Conservation (phyloP, 2,329 filamentous ascomycete species). For the Chaetomium globosum region DNA sequence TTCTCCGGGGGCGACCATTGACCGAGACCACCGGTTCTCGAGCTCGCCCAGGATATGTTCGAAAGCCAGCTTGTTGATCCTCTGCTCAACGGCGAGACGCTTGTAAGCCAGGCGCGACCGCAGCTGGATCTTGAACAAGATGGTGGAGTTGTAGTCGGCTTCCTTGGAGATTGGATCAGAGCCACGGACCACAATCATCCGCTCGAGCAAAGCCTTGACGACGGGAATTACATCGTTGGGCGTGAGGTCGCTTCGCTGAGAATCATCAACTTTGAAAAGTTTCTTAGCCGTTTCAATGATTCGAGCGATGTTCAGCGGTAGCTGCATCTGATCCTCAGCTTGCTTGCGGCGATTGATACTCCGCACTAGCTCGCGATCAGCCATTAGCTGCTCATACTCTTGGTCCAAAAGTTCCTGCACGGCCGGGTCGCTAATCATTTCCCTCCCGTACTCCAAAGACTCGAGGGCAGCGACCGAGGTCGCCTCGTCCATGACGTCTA, state of each 20-base stretch:
- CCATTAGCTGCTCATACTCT: conserved; percentile 77
- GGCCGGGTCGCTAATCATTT: conserved; percentile 83
- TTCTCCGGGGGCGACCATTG: conserved; percentile 88
- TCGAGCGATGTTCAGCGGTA: conserved; percentile 87
- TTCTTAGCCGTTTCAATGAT: conserved; percentile 89
- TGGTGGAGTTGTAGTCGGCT: conserved; percentile 83
- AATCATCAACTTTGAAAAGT: conserved; percentile 86
- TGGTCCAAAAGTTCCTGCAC: conserved; percentile 84
- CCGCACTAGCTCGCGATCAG: conserved; percentile 77
- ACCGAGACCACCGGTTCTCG: conserved; percentile 82
- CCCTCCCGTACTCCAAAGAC: conserved; percentile 80
- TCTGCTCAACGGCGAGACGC: conserved; percentile 81
- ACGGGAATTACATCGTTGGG: conserved; percentile 84
- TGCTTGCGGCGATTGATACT: conserved; percentile 66
- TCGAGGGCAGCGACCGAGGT: conserved; percentile 64
- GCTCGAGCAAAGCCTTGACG: conserved; percentile 72
- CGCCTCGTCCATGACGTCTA: conserved; percentile 78
- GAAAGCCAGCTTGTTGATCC: conserved; percentile 87
- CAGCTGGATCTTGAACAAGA: conserved; percentile 89
- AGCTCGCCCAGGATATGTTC: conserved; percentile 90
- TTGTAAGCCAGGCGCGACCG: conserved; percentile 91
- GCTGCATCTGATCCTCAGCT: conserved; percentile 82
- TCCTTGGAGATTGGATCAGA: conserved; percentile 79
- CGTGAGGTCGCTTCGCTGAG: conserved; percentile 83
- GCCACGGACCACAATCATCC: conserved; percentile 84